phyloP scores from a whole-genome alignment of 805 yeast genomes.

The Wickerhamiella lipophila region DNA sequence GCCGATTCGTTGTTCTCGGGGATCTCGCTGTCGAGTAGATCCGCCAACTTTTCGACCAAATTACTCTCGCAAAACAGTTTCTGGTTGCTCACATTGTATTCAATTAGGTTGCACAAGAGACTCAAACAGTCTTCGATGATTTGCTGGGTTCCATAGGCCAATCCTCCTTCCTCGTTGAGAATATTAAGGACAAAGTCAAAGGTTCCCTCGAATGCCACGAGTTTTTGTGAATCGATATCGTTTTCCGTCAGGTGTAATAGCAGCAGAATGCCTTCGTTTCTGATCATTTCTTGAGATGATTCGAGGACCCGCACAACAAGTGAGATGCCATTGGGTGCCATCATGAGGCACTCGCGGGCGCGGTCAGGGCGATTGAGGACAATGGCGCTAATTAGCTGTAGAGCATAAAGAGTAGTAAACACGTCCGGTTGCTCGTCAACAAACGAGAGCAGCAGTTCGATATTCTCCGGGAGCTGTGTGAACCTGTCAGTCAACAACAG shows the following conservation, averaged over 20 bases:
- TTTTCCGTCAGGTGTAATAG: conserved; percentile 71
- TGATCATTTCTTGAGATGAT: conserved; percentile 65
- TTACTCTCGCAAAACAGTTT: conserved; percentile 76
- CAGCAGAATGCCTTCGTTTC: conserved; percentile 74
- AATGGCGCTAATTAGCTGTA: conserved; percentile 75
- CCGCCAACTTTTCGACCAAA: conserved; percentile 53
- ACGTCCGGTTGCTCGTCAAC: conserved; percentile 43
- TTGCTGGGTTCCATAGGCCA: conserved; percentile 68
- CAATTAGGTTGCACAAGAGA: conserved; percentile 55
- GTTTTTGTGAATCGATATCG: conserved; percentile 74
- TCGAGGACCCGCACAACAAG: conserved; percentile 51
- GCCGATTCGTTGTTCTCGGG: conserved; percentile 72
- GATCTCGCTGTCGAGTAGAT: conserved; percentile 49
- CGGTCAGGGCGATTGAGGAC: conserved; percentile 61
- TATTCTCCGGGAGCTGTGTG: conserved; percentile 44
- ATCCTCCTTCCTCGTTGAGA: conserved; percentile 76
- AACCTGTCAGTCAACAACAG: conserved; percentile 92
- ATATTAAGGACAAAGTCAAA: conserved; percentile 73
- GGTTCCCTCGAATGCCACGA: conserved; percentile 89
- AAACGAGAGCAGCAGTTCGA: conserved; percentile 39
- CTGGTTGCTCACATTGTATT: conserved; percentile 82
- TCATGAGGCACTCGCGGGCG: conserved; percentile 60
- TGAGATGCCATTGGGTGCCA: conserved; percentile 69
- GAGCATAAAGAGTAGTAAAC: conserved; percentile 64
- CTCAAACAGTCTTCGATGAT: conserved; percentile 86